These are phyloP conservation scores for Hericium coralloides DNA, from an alignment of 768 basidiomycete genomes.

Conservation along the genomic window DNA sequence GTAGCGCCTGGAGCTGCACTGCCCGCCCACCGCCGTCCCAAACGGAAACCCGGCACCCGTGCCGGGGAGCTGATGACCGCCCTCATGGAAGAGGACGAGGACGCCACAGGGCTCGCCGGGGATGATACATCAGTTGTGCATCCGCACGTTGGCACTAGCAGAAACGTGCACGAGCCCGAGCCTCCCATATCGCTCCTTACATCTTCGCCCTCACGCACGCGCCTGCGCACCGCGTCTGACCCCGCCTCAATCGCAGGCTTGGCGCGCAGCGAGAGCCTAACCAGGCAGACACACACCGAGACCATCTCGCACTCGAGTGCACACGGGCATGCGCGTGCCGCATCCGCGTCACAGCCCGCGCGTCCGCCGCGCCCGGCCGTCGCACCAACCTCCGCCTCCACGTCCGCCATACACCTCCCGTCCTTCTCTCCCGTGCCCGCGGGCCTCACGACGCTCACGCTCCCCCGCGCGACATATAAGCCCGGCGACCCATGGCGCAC, in stretches of 20 bases:
- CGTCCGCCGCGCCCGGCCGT: constrained; percentile 6
- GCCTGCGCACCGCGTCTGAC: constrained; percentile 16
- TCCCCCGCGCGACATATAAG: constrained; percentile 37
- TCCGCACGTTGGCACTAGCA: constrained; percentile 7
- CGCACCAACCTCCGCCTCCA: constrained; percentile 23
- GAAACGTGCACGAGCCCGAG: neutral
- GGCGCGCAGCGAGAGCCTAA: neutral
- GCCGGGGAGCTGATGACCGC: constrained; percentile 27
- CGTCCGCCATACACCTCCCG: constrained; percentile 19
- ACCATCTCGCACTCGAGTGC: neutral
- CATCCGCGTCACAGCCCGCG: neutral
- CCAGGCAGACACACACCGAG: neutral
- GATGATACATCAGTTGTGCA: constrained; percentile 16
- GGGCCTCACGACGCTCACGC: constrained; percentile 33
- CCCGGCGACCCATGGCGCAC: constrained; percentile 27
- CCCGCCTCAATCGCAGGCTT: neutral
- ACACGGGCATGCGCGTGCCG: neutral
- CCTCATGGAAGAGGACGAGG: constrained; percentile 31
- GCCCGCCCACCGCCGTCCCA: constrained; percentile 11
- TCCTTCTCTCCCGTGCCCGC: constrained; percentile 4
- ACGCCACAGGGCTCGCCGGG: constrained; percentile 18
- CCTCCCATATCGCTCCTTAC: neutral
- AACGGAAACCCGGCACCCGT: constrained; percentile 10
- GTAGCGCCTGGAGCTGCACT: constrained; percentile 8
- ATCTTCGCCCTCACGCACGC: neutral